Percentiles rank a stretch among this genome's conserved stretches.
These are phyloP conservation scores for Phytophthora ohioensis DNA, from an alignment of 352 stramenopile genomes.

Conservation along the genomic window DNA sequence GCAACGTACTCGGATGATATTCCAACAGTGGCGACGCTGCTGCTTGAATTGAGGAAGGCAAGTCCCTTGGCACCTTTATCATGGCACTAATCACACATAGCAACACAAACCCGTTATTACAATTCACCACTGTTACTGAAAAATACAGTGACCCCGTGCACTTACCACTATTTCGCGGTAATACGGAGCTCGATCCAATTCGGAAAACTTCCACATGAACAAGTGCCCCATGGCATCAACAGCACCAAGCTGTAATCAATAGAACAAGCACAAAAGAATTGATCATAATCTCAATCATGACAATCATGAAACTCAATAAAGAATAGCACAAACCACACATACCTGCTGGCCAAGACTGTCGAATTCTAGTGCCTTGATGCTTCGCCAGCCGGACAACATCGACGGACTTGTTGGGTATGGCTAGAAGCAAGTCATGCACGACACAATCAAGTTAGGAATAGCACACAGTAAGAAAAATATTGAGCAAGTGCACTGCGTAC, in stretches of 20 bases:
- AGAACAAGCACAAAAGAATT: background rate
- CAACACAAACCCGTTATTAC: constrained; percentile 13
- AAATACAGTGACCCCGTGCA: constrained; percentile 1
- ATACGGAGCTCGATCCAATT: constrained; percentile 68
- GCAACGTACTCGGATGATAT: constrained; percentile 74
- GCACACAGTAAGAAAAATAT: background rate
- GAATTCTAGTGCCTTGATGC: constrained; percentile 84
- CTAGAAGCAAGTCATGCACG: constrained; percentile 31
- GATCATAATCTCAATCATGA: constrained; percentile 8
- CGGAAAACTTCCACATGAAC: constrained; percentile 87
- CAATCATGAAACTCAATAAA: background rate
- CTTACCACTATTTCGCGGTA: constrained; percentile 75
- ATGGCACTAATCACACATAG: constrained; percentile 60
- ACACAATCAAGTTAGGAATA: constrained; percentile 1
- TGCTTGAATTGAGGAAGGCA: constrained; percentile 83
- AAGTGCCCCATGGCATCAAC: constrained; percentile 76
- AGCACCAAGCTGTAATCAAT: constrained; percentile 67
- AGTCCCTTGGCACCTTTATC: constrained; percentile 86
- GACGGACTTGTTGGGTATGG: constrained; percentile 67
- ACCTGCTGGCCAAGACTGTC: constrained; percentile 85
- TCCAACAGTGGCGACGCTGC: constrained; percentile 76
- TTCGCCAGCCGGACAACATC: constrained; percentile 56
- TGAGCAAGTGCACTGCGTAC: constrained; percentile 38
- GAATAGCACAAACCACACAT: background rate
- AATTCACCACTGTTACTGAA: background rate